Evolutionary conservation across 495 filamentous ascomycete species (phyloP), one percentile per base, ranked within the genome.

Genomic region (Diplogelasinospora grovesii): DNA sequence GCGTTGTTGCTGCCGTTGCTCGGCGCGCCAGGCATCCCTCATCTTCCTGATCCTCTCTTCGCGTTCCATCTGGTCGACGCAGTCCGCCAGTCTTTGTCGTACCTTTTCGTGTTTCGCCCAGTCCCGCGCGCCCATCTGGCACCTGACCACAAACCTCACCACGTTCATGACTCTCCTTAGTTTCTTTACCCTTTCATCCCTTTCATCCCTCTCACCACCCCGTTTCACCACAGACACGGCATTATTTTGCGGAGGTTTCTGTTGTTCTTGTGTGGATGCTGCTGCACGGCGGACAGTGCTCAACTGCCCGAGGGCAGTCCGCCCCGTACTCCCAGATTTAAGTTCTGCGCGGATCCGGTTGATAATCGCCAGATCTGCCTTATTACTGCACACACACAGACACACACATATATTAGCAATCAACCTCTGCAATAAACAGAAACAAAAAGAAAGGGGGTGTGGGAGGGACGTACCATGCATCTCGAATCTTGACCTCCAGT

Each of bases 301-400:
- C 1, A 50, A 46, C 24, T 52, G 43, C 5, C 38, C 23, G 11
- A 61, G 47, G 15, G 50, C 41, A 14, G 52, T 47, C 3, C 50
- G 52, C 9, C 50, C 41, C 24, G 58, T n/a, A n/a, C n/a, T n/a
- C n/a, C n/a, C 55, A 34, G 65, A 53, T 32, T 65, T 65, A 15
- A 73, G 58, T 10, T 67, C 51, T 26, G 61, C 60, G 53, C 65
- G 68, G 47, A 95, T 93, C 42, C 82, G 74, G 43, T 79, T 71
- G 41, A 97, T 79, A 58, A 95, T 82, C 27, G 78, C 74, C 22
- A 98, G 77, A 56, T 96, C 86, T 47, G 83, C 86, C 62, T 90
- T 82, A 70, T 96, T 98, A 61, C 90, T 96, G 54, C 64, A 18
- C 7, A 14, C 10, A 8, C 46, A 24, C 29, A 23, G 34, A 33